Evolutionary conservation across 495 filamentous ascomycete genomes (phyloP).

Genomic region (Daldinia decipiens): DNA sequence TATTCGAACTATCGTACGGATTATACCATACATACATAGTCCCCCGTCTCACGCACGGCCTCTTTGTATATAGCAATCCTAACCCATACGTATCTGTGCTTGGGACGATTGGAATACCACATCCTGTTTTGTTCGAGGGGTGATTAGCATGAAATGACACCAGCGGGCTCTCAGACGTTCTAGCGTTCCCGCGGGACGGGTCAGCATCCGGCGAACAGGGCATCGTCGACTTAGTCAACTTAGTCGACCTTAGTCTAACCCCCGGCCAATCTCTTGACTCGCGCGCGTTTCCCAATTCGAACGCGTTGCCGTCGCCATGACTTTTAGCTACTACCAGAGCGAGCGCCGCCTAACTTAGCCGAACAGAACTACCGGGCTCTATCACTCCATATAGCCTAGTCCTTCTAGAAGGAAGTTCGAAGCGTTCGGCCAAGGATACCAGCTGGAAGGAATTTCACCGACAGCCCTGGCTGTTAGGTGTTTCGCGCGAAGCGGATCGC

Average conservation of each 20-base stretch:
- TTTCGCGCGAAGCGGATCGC: slow-evolving; percentile 16
- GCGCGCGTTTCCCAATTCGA: slow-evolving; percentile 29
- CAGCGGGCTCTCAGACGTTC: slow-evolving; percentile 31
- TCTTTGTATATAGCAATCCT: slow-evolving; percentile 15
- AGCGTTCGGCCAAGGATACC: slow-evolving; percentile 11
- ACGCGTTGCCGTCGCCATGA: slow-evolving; percentile 14
- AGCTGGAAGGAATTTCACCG: slow-evolving; percentile 30
- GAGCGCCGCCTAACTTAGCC: slow-evolving; percentile 14
- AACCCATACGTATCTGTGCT: slow-evolving; percentile 27
- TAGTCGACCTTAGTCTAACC: not conserved
- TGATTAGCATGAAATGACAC: slow-evolving; percentile 28
- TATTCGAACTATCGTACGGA: not conserved
- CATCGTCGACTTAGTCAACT: slow-evolving; percentile 17
- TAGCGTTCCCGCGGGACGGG: slow-evolving; percentile 33
- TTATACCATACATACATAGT: slow-evolving; percentile 19
- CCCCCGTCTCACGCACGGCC: slow-evolving; percentile 35
- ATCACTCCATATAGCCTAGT: not conserved
- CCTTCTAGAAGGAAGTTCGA: slow-evolving; percentile 42
- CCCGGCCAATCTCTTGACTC: slow-evolving; percentile 25
- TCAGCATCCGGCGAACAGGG: slow-evolving; percentile 41
- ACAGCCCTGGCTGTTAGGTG: slow-evolving; percentile 11
- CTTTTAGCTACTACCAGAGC: not conserved
- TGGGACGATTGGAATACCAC: slow-evolving; percentile 27
- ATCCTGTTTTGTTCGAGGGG: slow-evolving; percentile 17
- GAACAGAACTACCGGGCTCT: slow-evolving; percentile 12